Evolutionary conservation across 345 rosid genomes (phyloP).

Genomic region (Ailanthus altissimus): DNA sequence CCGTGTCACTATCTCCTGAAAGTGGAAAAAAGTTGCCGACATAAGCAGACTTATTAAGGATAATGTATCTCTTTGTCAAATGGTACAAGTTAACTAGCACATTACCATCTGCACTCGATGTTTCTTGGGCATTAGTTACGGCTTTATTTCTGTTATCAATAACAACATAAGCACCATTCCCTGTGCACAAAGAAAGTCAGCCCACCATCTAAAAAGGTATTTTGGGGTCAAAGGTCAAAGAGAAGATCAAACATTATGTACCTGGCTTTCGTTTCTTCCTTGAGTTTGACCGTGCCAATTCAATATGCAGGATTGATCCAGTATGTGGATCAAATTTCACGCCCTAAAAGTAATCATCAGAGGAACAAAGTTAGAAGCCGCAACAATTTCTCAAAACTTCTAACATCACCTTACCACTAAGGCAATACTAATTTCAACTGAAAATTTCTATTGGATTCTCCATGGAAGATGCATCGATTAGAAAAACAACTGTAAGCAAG

Average conservation of each 20-base stretch:
- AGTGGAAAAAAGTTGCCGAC: conserved; percentile 8
- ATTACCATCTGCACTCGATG: conserved; percentile 60
- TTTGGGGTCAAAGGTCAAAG: conserved; percentile 9
- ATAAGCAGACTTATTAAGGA: conserved; percentile 11
- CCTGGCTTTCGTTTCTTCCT: conserved; percentile 75
- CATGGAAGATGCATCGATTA: background rate
- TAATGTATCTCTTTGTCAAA: background rate
- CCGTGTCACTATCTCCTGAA: conserved; percentile 58
- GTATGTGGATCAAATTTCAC: conserved; percentile 84
- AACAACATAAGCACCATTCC: conserved; percentile 76
- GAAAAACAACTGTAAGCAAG: background rate
- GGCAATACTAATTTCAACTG: background rate
- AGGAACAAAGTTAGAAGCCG: conserved; percentile 3
- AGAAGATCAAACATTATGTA: conserved; percentile 20
- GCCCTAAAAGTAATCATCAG: conserved; percentile 48
- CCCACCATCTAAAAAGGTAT: conserved; percentile 11
- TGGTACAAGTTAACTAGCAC: conserved; percentile 6
- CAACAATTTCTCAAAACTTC: conserved; percentile 6
- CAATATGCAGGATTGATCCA: conserved; percentile 73
- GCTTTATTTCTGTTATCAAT: conserved; percentile 66
- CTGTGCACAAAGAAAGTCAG: conserved; percentile 32
- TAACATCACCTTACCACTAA: background rate
- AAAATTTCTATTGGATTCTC: background rate
- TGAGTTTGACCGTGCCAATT: conserved; percentile 86
- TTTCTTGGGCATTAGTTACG: conserved; percentile 41